Conservation (phyloP, 202 grass and related monocot species). For the Digitaria exilis region DNA sequence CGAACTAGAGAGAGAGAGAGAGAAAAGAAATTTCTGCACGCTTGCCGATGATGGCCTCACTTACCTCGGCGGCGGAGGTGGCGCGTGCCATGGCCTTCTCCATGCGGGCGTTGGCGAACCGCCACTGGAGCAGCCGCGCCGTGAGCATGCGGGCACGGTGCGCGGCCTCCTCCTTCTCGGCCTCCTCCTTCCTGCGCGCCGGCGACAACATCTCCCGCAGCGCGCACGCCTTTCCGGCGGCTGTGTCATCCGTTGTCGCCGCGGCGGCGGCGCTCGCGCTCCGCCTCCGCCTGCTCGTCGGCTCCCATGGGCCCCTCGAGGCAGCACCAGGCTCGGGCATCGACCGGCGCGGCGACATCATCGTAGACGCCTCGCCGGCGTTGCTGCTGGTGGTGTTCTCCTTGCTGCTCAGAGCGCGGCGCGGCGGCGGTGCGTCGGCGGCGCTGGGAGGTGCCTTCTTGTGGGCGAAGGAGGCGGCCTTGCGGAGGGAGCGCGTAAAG, state of each 20-base stretch:
- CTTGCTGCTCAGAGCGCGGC: conserved; percentile 40
- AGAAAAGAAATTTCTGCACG: no score
- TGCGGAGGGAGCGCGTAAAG: conserved; percentile 51
- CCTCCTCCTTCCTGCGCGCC: conserved; percentile 59
- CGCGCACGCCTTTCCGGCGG: not conserved
- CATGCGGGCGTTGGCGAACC: conserved; percentile 75
- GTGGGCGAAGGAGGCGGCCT: conserved; percentile 28
- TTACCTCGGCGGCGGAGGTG: conserved; percentile 65
- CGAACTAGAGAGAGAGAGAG: not conserved
- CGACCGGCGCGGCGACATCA: conserved; percentile 29
- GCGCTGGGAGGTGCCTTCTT: conserved; percentile 11
- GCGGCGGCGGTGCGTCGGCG: conserved; percentile 32
- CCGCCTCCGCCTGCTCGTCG: conserved; percentile 22
- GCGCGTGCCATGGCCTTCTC: conserved; percentile 46
- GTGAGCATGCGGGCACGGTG: conserved; percentile 57
- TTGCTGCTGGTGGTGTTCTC: conserved; percentile 34
- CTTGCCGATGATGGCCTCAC: no score
- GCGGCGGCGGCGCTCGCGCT: no score
- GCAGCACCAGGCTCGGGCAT: not conserved
- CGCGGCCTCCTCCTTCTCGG: conserved; percentile 59
- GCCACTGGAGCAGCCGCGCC: conserved; percentile 72
- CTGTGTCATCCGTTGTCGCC: not conserved
- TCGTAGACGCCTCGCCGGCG: conserved; percentile 20
- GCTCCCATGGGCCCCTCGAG: conserved; percentile 25
- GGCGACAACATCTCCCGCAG: conserved; percentile 44